These are phyloP conservation scores for Firmiana major DNA, from an alignment of 345 rosid genomes.

Conservation along the genomic window DNA sequence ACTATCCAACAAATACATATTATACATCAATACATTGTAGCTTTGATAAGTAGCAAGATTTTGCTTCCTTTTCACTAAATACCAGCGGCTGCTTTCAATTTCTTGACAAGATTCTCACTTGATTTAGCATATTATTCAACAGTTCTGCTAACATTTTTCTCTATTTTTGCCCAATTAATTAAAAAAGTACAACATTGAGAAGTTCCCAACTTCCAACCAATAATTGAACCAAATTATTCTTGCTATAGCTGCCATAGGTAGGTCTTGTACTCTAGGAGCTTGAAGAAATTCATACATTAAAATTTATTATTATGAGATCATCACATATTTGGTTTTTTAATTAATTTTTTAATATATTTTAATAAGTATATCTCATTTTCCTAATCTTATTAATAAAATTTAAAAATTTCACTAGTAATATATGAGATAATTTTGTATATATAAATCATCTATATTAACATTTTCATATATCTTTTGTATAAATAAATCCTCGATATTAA, in stretches of 20 bases:
- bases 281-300: not conserved
- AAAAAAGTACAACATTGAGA: not conserved
- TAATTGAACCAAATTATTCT: not conserved
- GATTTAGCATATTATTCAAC: not conserved
- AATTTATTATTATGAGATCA: not conserved
- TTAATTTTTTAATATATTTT: no score
- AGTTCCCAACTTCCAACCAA: not conserved
- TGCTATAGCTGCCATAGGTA: not conserved
- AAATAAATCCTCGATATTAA: no score
- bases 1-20: conserved; percentile 32
- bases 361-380: no score
- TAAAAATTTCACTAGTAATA: no score
- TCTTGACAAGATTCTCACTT: not conserved
- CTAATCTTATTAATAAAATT: no score
- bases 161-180: not conserved
- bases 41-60: not conserved
- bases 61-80: not conserved
- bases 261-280: not conserved
- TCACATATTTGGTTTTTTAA: no score
- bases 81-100: not conserved
- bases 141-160: not conserved
- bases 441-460: no score
- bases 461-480: no score
- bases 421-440: no score
- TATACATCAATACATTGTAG: not conserved